Evolutionary conservation across 129 eudicot genomes (phyloP).

Genomic region (Saussurea involucrata): DNA sequence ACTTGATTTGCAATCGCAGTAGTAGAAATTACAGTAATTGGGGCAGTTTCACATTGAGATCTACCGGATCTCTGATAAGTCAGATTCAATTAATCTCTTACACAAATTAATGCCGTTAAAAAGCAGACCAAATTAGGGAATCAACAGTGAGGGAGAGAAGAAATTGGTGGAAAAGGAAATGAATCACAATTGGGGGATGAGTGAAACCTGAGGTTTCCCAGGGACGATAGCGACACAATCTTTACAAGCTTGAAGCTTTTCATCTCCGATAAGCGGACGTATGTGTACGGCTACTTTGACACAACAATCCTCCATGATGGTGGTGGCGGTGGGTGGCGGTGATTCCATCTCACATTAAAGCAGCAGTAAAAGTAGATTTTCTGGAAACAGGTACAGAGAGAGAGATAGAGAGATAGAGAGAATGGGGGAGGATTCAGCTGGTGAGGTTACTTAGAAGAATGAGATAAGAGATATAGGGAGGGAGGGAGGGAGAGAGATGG

Average conservation of each 20-base stretch:
- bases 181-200: not conserved
- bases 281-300: constrained; percentile 97
- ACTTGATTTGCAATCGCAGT: not conserved
- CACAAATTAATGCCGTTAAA: not conserved
- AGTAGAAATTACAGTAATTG: not conserved
- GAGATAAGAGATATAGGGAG: not conserved
- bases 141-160: constrained; percentile 1
- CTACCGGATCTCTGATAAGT: constrained; percentile 36
- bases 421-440: constrained; percentile 1
- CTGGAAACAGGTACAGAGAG: not conserved
- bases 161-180: not conserved
- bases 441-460: not conserved
- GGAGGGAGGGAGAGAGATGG: constrained; percentile 4
- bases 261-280: constrained; percentile 91
- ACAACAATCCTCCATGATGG: constrained; percentile 64
- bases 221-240: constrained; percentile 81
- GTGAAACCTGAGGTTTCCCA: constrained; percentile 82
- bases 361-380: not conserved
- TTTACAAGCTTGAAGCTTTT: constrained; percentile 82
- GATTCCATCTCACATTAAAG: constrained; percentile 54
- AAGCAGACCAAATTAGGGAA: constrained; percentile 6
- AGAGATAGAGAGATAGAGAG: not conserved
- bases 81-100: not conserved
- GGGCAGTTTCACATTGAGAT: constrained; percentile 16
- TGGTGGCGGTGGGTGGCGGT: constrained; percentile 17